phyloP scores from a whole-genome alignment of 768 basidiomycete species.

The Suillus tomentosus region DNA sequence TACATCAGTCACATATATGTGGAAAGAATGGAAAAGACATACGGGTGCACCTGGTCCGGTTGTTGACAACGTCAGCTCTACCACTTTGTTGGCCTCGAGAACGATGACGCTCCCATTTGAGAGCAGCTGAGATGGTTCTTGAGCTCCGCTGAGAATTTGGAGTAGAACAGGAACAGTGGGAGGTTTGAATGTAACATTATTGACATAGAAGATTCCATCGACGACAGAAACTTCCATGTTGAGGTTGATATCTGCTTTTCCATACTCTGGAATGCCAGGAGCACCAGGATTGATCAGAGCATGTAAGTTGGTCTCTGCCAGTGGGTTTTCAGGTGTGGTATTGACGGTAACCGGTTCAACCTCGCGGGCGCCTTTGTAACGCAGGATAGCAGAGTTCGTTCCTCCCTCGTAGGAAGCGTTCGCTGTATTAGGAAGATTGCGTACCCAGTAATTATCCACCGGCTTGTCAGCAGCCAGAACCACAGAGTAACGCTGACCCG shows the following conservation, averaged over 20 bases:
- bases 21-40: not conserved
- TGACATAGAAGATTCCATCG: constrained; percentile 1
- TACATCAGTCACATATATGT: not conserved
- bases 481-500: constrained; percentile 36
- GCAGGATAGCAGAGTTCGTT: constrained; percentile 41
- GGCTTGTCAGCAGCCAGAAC: constrained; percentile 34
- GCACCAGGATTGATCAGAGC: constrained; percentile 15
- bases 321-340: not conserved
- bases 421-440: constrained; percentile 26
- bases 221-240: constrained; percentile 11
- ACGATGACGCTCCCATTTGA: constrained; percentile 41
- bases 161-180: constrained; percentile 43
- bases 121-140: constrained; percentile 35
- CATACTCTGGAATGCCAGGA: constrained; percentile 28
- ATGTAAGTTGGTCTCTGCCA: constrained; percentile 21
- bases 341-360: constrained; percentile 29
- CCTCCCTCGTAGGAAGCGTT: constrained; percentile 30
- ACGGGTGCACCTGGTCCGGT: not conserved
- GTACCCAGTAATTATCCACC: constrained; percentile 43
- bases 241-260: constrained; percentile 30
- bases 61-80: constrained; percentile 24
- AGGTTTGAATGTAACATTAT: not conserved
- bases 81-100: constrained; percentile 41
- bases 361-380: constrained; percentile 37
- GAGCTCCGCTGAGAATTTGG: constrained; percentile 40